These are phyloP conservation scores for Hymenoscyphus fraxineus DNA, from an alignment of 2,329 filamentous ascomycete species.

Conservation along the genomic window DNA sequence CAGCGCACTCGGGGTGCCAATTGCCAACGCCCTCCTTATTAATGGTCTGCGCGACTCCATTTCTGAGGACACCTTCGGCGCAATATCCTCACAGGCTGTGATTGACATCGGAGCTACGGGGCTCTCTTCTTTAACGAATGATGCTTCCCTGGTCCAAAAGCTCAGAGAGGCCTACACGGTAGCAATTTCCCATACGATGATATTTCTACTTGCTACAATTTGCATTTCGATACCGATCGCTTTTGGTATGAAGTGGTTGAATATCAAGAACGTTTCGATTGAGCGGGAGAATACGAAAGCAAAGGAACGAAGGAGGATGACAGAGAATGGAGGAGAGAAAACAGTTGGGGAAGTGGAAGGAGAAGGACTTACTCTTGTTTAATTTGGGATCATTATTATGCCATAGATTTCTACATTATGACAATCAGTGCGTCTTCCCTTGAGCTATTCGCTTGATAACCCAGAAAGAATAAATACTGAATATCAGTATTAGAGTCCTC, in stretches of 20 bases:
- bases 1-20: not conserved
- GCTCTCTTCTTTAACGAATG: not conserved
- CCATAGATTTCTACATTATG: no score
- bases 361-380: not conserved
- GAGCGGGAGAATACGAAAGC: not conserved
- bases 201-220: not conserved
- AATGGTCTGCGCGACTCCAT: not conserved
- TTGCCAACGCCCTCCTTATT: not conserved
- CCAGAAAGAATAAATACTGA: no score
- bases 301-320: not conserved
- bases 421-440: no score
- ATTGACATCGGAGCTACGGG: not conserved
- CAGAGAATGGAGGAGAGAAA: not conserved
- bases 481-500: no score
- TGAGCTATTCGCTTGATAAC: no score
- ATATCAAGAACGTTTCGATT: not conserved
- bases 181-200: not conserved
- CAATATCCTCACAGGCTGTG: not conserved
- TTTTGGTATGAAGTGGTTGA: not conserved
- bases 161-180: not conserved
- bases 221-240: not conserved
- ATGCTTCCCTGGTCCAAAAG: not conserved
- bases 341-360: not conserved
- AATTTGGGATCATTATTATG: no score
- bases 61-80: not conserved